phyloP scores from a whole-genome alignment of 2,329 filamentous ascomycete genomes.

The Colletotrichum orbiculare region DNA sequence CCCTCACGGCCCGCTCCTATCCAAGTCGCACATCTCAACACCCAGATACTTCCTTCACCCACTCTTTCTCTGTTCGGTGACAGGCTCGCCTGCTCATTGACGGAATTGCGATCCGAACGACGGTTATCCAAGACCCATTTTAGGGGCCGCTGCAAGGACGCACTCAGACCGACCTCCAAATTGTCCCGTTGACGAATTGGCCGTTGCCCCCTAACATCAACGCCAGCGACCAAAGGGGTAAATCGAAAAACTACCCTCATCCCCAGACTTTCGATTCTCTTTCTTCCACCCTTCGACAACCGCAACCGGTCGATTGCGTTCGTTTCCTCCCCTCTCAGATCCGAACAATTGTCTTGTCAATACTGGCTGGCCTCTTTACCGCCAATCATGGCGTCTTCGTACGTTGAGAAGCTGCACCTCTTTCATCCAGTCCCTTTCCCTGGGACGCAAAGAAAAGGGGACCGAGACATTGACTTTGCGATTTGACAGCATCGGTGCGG shows the following conservation, averaged over 20 bases:
- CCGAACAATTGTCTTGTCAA: constrained; percentile 30
- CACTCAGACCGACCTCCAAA: constrained; percentile 5
- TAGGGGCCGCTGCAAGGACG: constrained; percentile 21
- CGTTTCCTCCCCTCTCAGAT: constrained; percentile 19
- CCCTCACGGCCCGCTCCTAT: constrained; percentile 35
- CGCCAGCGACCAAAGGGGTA: constrained; percentile 35
- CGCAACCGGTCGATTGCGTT: constrained; percentile 32
- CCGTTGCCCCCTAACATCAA: constrained; percentile 35
- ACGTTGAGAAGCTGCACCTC: constrained; percentile 21
- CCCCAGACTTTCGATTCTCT: constrained; percentile 7
- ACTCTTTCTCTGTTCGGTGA: constrained; percentile 5
- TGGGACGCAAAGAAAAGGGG: constrained; percentile 15
- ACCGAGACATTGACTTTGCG: constrained; percentile 35
- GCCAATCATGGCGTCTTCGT: constrained; percentile 39
- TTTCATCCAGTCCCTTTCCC: constrained; percentile 23
- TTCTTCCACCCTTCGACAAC: constrained; percentile 17
- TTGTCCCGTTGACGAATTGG: constrained; percentile 32
- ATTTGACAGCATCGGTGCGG: constrained; percentile 68
- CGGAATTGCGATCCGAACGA: constrained; percentile 19
- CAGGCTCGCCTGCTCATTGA: constrained; percentile 3
- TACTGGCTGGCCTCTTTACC: constrained; percentile 25
- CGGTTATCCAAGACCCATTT: constrained; percentile 11
- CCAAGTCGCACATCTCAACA: constrained; percentile 23
- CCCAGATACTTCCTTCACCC: constrained; percentile 14
- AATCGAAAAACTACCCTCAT: constrained; percentile 21